Base-by-base conservation (phyloP, 176 grass and related monocot species). In the Juncus inflexus region DNA sequence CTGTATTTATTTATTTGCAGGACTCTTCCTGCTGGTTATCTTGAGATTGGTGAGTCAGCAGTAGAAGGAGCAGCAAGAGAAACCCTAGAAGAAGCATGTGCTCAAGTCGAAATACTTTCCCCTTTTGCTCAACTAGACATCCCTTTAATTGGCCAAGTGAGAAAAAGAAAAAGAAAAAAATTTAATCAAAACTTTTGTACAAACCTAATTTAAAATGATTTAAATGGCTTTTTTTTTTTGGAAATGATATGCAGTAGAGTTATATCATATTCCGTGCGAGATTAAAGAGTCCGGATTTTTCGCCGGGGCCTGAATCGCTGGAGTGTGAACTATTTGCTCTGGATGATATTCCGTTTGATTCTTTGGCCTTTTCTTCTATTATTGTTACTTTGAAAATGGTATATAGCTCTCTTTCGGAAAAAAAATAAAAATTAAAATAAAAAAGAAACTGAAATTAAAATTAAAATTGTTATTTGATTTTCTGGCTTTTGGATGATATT, bases 191-290 rank as follows among this genome's bases (percentile, higher is more conserved):
- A 58, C 1, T 80, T 11, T 2, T 40, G 14, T 64, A 53, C 60
- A 64, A 28, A 28, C 19, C 19, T 28, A 28, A 28, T 28, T 28
- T 28, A 28, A 28, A 28, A 28, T 28, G 19, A 28, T 28, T 28
- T 28, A 28, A 28, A 47, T 47, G 4, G 43, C 9, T 55, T 80
- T 57, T 77, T 75, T 9, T 86, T 42, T 78, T 63, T 79, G 78
- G 60, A 81, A 70, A 83, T 92, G 80, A 60, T 71, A 90, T 99
- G 83, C 95, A 99, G 94, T 99, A 99, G 95, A 99, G 89, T 84
- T 99, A 99, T 80, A 80, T 99, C 71, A 99, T 99, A 82, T 99
- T 99, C 89, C 95, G 95, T 76, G 95, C 95, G 75, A 94, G 75
- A 77, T 65, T 99, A 63, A 99, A 84, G 77, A 67, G 75, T 28